Percentiles rank a stretch among this genome's conserved stretches.
Conservation (phyloP, 1,284 basidiomycete species). For the Apiotrichum siamense region DNA sequence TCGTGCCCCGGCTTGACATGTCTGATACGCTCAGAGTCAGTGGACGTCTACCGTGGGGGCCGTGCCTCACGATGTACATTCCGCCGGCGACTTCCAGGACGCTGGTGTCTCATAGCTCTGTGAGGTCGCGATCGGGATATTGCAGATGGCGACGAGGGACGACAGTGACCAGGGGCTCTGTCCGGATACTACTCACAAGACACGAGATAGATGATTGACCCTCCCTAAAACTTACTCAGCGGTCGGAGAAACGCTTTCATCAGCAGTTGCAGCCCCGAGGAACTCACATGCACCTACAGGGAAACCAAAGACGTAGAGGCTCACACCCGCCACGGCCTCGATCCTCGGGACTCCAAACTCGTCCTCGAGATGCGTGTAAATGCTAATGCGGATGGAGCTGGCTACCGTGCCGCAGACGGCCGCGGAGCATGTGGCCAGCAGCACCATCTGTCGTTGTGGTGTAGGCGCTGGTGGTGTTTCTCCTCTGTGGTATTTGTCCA, state of each 20-base stretch:
- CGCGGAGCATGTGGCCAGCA: not conserved
- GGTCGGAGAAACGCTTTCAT: not conserved
- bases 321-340: not conserved
- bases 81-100: not conserved
- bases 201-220: not conserved
- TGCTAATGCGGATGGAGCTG: not conserved
- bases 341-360: not conserved
- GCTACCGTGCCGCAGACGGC: not conserved
- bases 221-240: not conserved
- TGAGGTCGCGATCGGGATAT: not conserved
- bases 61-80: not conserved
- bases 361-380: not conserved
- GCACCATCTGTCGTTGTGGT: no score
- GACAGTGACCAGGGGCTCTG: not conserved
- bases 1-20: not conserved
- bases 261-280: not conserved
- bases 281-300: not conserved
- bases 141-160: not conserved
- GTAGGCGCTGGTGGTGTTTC: no score
- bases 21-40: not conserved
- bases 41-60: no score
- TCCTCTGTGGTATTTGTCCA: no score
- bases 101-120: not conserved
- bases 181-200: not conserved
- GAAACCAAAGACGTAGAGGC: not conserved